A percentile compares a stretch with the other conserved stretches of the same genome.
These are phyloP conservation scores for Sphaerulina vaccinii DNA, from an alignment of 2,329 filamentous ascomycete genomes.

Conservation along the genomic window DNA sequence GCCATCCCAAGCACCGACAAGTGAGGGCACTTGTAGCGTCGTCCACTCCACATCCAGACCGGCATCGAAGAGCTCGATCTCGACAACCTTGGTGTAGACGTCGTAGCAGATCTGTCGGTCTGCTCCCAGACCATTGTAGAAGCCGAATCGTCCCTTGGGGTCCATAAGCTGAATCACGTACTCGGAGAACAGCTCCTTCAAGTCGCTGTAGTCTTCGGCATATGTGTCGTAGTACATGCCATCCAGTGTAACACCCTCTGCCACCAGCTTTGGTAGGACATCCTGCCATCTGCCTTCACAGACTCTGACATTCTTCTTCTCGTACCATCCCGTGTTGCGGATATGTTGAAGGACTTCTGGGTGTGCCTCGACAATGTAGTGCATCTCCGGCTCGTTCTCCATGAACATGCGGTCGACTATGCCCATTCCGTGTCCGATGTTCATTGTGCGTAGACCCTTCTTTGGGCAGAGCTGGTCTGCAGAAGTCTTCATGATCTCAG, in stretches of 20 bases:
- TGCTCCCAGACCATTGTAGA: slow-evolving; percentile 78
- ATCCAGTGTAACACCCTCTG: slow-evolving; percentile 46
- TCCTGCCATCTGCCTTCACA: slow-evolving; percentile 53
- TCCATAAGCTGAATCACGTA: slow-evolving; percentile 77
- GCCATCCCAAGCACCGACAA: slow-evolving; percentile 41
- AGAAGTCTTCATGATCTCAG: slow-evolving; percentile 48
- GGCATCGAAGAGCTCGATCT: slow-evolving; percentile 85
- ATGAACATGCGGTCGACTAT: slow-evolving; percentile 52
- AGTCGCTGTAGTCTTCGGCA: slow-evolving; percentile 84
- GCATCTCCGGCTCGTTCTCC: slow-evolving; percentile 43
- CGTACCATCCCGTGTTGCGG: slow-evolving; percentile 48
- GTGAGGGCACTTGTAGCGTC: slow-evolving; percentile 69
- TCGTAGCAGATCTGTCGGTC: slow-evolving; percentile 93
- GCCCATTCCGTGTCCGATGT: slow-evolving; percentile 53
- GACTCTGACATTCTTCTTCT: slow-evolving; percentile 50
- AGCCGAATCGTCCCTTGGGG: slow-evolving; percentile 56
- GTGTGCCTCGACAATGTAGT: slow-evolving; percentile 55
- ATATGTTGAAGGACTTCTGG: slow-evolving; percentile 48
- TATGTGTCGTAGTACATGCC: slow-evolving; percentile 94
- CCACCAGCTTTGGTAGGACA: slow-evolving; percentile 46
- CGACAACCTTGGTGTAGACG: slow-evolving; percentile 85
- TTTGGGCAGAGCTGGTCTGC: slow-evolving; percentile 44
- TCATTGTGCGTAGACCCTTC: slow-evolving; percentile 47
- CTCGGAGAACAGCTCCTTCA: slow-evolving; percentile 85
- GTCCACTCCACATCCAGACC: slow-evolving; percentile 88